These are phyloP conservation scores for Parasarocladium wereldwijsianum DNA, from an alignment of 2,329 filamentous ascomycete species.

Conservation along the genomic window DNA sequence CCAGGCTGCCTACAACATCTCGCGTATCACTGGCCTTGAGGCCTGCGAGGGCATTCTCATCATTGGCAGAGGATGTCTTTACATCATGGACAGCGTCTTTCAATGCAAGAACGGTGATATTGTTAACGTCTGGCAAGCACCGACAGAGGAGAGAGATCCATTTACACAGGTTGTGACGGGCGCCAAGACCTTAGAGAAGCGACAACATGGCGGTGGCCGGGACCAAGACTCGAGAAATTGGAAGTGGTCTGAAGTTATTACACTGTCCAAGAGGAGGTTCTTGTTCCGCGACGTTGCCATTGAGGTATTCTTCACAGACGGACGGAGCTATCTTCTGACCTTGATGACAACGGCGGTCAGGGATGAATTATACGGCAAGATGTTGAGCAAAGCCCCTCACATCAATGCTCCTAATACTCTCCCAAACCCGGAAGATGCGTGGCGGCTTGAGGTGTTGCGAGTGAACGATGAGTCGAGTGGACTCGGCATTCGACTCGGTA, in stretches of 20 bases:
- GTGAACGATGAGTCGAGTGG: conserved; percentile 43
- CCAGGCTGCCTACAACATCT: conserved; percentile 89
- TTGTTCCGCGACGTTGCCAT: conserved; percentile 89
- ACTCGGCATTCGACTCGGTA: conserved; percentile 80
- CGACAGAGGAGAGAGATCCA: conserved; percentile 79
- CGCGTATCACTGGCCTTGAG: conserved; percentile 83
- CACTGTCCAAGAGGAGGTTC: conserved; percentile 89
- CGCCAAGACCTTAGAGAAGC: conserved; percentile 45
- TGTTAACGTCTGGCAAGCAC: conserved; percentile 90
- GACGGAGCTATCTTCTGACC: conserved; percentile 84
- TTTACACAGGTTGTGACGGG: conserved; percentile 87
- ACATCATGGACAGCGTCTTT: conserved; percentile 94
- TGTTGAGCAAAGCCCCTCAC: conserved; percentile 68
- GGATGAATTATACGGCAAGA: conserved; percentile 67
- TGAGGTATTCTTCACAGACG: conserved; percentile 96
- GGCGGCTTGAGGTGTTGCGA: conserved; percentile 78
- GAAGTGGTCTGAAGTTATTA: conserved; percentile 90
- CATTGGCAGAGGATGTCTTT: conserved; percentile 79
- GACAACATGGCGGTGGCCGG: conserved; percentile 31
- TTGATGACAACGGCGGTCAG: conserved; percentile 58
- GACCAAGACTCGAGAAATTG: conserved; percentile 81
- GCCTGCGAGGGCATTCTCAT: conserved; percentile 89
- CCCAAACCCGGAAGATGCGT: conserved; percentile 72
- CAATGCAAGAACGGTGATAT: conserved; percentile 92
- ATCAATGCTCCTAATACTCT: conserved; percentile 55